These are phyloP conservation scores for Spathaspora arborariae DNA, from an alignment of 805 yeast species.

Conservation along the genomic window DNA sequence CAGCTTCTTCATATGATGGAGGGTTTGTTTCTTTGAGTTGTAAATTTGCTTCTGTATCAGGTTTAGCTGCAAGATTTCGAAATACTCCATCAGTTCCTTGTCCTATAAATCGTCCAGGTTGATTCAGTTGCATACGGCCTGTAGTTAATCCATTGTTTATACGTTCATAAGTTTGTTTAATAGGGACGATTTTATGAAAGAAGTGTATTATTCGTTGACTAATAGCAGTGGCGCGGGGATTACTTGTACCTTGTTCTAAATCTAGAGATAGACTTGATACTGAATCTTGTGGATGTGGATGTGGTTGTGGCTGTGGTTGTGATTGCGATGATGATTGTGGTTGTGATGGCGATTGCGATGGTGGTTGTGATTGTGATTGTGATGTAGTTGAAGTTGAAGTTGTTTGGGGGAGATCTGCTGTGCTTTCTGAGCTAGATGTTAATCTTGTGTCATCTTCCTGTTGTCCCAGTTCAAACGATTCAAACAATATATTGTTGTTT, in stretches of 20 bases:
- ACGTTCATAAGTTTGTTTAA: conserved; percentile 40
- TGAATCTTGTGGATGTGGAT: neutral
- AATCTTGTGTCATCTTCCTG: neutral
- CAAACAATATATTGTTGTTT: neutral
- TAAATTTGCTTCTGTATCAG: conserved; percentile 46
- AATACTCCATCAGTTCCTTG: conserved; percentile 84
- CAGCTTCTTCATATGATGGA: conserved; percentile 93
- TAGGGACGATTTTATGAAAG: conserved; percentile 31
- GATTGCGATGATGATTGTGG: neutral
- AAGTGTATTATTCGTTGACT: conserved; percentile 21
- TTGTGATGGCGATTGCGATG: neutral
- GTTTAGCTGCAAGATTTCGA: conserved; percentile 87
- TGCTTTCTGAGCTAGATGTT: neutral
- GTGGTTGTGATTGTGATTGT: neutral
- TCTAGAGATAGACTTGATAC: conserved; percentile 11
- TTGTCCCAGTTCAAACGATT: neutral
- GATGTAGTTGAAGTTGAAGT: conserved; percentile 9
- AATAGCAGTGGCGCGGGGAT: neutral
- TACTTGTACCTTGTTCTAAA: conserved; percentile 17
- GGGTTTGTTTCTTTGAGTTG: conserved; percentile 51
- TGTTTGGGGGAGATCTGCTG: no score
- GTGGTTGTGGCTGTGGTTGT: neutral
- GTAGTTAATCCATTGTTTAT: conserved; percentile 38
- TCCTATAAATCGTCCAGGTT: conserved; percentile 43
- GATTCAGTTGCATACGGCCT: conserved; percentile 40